These are phyloP conservation scores for Aurifilum marmelostoma DNA, from an alignment of 2,329 filamentous ascomycete genomes.

Conservation along the genomic window DNA sequence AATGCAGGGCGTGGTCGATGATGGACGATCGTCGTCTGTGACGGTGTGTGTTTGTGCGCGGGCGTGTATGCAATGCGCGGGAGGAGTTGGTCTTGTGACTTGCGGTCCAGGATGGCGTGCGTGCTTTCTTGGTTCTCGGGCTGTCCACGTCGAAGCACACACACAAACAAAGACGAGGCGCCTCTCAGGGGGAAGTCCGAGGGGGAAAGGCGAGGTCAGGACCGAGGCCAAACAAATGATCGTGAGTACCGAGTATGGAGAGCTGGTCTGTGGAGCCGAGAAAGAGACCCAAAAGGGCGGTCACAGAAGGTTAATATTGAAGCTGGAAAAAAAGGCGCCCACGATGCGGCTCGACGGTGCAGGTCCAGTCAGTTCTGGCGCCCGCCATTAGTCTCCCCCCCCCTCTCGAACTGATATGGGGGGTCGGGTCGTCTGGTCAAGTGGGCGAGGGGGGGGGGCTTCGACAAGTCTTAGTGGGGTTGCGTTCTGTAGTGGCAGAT, in stretches of 20 bases:
- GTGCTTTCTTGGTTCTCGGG: conserved; percentile 2
- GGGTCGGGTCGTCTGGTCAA: background rate
- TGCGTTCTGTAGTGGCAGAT: background rate
- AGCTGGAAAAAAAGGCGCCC: conserved; percentile 3
- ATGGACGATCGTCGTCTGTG: conserved; percentile 3
- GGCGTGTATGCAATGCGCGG: background rate
- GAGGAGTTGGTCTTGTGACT: conserved; percentile 7
- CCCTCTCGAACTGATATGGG: background rate
- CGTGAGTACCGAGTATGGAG: conserved; percentile 9
- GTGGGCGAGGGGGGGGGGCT: background rate
- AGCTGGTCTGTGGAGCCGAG: background rate
- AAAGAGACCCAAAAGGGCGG: conserved; percentile 25
- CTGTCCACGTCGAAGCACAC: background rate
- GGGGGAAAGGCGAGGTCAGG: background rate
- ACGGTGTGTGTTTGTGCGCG: background rate
- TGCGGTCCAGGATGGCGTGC: conserved; percentile 1
- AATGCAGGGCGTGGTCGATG: background rate
- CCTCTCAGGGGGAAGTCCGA: conserved; percentile 9
- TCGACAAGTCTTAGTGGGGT: background rate
- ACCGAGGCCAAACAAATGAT: conserved; percentile 10
- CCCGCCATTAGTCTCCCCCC: conserved; percentile 1
- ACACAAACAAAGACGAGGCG: background rate
- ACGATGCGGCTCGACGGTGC: conserved; percentile 5
- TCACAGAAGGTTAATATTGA: conserved; percentile 19
- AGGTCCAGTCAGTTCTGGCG: background rate